phyloP scores from a whole-genome alignment of 2,329 filamentous ascomycete species.

The Venturia pyrina region DNA sequence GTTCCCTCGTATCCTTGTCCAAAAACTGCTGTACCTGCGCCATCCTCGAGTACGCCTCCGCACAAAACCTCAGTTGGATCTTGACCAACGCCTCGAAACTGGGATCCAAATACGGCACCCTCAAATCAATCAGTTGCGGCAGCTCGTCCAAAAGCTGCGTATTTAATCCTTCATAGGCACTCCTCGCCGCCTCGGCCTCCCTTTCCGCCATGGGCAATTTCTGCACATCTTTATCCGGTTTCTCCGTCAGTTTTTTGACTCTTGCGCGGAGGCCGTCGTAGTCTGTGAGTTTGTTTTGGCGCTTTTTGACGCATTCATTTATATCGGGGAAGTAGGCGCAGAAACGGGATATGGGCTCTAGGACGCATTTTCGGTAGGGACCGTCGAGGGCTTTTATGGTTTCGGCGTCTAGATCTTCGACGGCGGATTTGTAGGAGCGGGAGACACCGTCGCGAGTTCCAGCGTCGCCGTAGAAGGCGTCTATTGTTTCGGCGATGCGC shows the following conservation, averaged over 20 bases:
- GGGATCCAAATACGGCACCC: slow-evolving; percentile 93
- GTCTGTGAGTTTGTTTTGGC: slow-evolving; percentile 95
- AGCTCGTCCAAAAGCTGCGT: slow-evolving; percentile 89
- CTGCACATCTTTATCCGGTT: slow-evolving; percentile 95
- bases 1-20: slow-evolving; percentile 87
- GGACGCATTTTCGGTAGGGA: slow-evolving; percentile 62
- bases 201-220: slow-evolving; percentile 94
- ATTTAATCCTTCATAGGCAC: slow-evolving; percentile 92
- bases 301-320: slow-evolving; percentile 99
- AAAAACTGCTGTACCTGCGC: slow-evolving; percentile 98
- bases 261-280: slow-evolving; percentile 93
- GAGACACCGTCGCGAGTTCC: slow-evolving; percentile 92
- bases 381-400: slow-evolving; percentile 98
- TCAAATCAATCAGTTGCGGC: slow-evolving; percentile 90
- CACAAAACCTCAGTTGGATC: slow-evolving; percentile 95
- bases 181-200: slow-evolving; percentile 89
- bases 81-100: slow-evolving; percentile 97
- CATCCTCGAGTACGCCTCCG: slow-evolving; percentile 95
- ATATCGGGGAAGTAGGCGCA: slow-evolving; percentile 98
- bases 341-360: slow-evolving; percentile 92
- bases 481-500: slow-evolving; percentile 98
- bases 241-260: slow-evolving; percentile 94
- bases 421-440: slow-evolving; percentile 94
- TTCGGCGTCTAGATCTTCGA: slow-evolving; percentile 94
- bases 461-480: slow-evolving; percentile 96